Evolutionary conservation across 2,329 filamentous ascomycete species (phyloP).

Genomic region (Paraphaeosphaeria sporulosa): DNA sequence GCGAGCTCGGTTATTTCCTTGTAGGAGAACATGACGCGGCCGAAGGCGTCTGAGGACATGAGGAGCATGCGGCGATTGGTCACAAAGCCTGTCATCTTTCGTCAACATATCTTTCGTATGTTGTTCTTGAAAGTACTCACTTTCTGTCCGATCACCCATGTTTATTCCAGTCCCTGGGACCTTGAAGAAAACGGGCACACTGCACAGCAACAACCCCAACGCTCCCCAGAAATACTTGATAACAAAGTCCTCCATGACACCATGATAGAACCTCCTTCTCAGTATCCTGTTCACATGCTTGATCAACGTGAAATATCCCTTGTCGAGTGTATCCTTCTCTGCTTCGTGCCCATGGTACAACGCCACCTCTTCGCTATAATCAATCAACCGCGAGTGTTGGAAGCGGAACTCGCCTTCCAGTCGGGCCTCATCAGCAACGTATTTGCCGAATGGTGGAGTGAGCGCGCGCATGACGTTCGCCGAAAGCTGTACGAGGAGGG

Average conservation of each 20-base stretch:
- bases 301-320: constrained; percentile 98
- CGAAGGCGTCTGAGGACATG: constrained; percentile 93
- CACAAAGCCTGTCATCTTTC: constrained; percentile 71
- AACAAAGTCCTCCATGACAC: constrained; percentile 99
- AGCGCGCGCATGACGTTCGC: constrained; percentile 92
- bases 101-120: constrained; percentile 9
- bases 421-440: constrained; percentile 93
- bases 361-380: constrained; percentile 94
- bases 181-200: constrained; percentile 94
- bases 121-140: constrained; percentile 47
- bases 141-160: constrained; percentile 74
- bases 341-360: constrained; percentile 90
- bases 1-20: constrained; percentile 96
- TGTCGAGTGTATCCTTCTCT: constrained; percentile 95
- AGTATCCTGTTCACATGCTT: constrained; percentile 98
- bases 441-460: constrained; percentile 96
- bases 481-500: constrained; percentile 88
- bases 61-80: constrained; percentile 93
- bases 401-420: constrained; percentile 96
- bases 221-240: constrained; percentile 99
- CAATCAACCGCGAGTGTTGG: constrained; percentile 91
- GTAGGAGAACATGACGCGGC: constrained; percentile 92
- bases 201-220: constrained; percentile 87
- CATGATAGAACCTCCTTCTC: constrained; percentile 89
- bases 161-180: constrained; percentile 67